Conservation (phyloP, 2,329 filamentous ascomycete species). For the Cercospora beticola region DNA sequence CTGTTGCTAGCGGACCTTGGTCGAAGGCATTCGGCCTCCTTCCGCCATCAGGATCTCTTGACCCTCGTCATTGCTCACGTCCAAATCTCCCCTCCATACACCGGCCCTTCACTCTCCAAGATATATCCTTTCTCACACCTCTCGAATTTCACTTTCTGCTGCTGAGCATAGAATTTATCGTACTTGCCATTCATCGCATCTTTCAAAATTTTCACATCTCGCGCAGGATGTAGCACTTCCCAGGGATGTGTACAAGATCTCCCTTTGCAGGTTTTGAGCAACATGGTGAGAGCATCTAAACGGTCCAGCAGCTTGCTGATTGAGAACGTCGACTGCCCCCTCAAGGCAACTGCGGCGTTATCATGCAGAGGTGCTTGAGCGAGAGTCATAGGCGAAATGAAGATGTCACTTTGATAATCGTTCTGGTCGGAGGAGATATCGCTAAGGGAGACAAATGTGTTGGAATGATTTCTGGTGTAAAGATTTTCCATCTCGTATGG, state of each 20-base stretch:
- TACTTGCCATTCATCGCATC: conserved; percentile 16
- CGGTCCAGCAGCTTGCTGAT: conserved; percentile 16
- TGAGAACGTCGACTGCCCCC: no score
- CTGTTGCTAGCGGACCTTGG: background rate
- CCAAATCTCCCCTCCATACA: conserved; percentile 8
- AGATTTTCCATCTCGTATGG: conserved; percentile 31
- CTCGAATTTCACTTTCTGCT: conserved; percentile 23
- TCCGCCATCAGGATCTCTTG: background rate
- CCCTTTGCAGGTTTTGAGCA: conserved; percentile 24
- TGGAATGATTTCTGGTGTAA: background rate
- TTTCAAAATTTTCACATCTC: conserved; percentile 10
- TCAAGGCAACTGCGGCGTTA: background rate
- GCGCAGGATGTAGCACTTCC: conserved; percentile 19
- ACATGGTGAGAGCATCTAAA: conserved; percentile 24
- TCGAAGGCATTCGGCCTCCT: background rate
- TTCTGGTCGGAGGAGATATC: background rate
- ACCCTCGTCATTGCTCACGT: background rate
- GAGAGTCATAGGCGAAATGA: background rate
- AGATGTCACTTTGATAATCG: background rate
- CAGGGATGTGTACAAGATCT: conserved; percentile 23
- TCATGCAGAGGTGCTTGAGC: background rate
- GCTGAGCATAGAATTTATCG: conserved; percentile 22
- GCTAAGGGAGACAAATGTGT: background rate
- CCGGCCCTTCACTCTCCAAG: conserved; percentile 23
- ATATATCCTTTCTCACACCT: conserved; percentile 28